These are phyloP conservation scores for Bertia moriformis DNA, from an alignment of 2,329 filamentous ascomycete genomes.

Conservation along the genomic window DNA sequence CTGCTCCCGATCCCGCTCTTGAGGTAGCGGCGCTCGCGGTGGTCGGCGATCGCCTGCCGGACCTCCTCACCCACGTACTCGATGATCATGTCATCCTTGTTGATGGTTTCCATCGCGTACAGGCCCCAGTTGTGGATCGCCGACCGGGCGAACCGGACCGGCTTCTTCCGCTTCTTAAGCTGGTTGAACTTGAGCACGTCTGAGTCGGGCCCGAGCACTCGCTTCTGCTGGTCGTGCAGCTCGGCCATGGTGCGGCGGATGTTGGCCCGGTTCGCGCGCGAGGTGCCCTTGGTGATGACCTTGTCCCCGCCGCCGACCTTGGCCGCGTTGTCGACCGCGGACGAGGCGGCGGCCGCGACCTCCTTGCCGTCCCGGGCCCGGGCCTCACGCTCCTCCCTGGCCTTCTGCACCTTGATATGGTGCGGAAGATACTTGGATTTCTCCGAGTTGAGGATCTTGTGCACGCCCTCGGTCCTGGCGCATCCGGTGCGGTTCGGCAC, in stretches of 20 bases:
- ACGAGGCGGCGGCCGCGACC: slow-evolving; percentile 47
- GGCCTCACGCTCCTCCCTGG: slow-evolving; percentile 81
- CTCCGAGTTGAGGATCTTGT: slow-evolving; percentile 91
- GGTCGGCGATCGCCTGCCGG: slow-evolving; percentile 86
- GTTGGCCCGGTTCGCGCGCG: slow-evolving; percentile 84
- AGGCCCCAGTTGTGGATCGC: slow-evolving; percentile 98
- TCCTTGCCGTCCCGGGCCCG: slow-evolving; percentile 54
- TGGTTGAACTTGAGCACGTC: slow-evolving; percentile 96
- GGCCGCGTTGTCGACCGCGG: slow-evolving; percentile 58
- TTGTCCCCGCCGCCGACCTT: slow-evolving; percentile 73
- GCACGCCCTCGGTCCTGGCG: slow-evolving; percentile 81
- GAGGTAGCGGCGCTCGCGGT: slow-evolving; percentile 80
- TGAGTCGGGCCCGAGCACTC: slow-evolving; percentile 66
- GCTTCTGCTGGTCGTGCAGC: slow-evolving; percentile 89
- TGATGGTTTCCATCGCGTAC: slow-evolving; percentile 94
- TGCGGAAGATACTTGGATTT: slow-evolving; percentile 97
- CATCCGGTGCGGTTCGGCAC: slow-evolving; percentile 74
- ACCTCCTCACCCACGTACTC: slow-evolving; percentile 98
- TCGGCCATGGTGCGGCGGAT: slow-evolving; percentile 90
- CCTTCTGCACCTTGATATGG: slow-evolving; percentile 88
- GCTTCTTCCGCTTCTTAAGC: slow-evolving; percentile 98
- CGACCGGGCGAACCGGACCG: slow-evolving; percentile 90
- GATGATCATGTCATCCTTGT: slow-evolving; percentile 98
- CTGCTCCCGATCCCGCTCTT: slow-evolving; percentile 94
- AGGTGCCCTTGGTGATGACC: slow-evolving; percentile 72